These are phyloP conservation scores for Gossypium ekmanianum DNA, from an alignment of 345 rosid species.

Conservation along the genomic window DNA sequence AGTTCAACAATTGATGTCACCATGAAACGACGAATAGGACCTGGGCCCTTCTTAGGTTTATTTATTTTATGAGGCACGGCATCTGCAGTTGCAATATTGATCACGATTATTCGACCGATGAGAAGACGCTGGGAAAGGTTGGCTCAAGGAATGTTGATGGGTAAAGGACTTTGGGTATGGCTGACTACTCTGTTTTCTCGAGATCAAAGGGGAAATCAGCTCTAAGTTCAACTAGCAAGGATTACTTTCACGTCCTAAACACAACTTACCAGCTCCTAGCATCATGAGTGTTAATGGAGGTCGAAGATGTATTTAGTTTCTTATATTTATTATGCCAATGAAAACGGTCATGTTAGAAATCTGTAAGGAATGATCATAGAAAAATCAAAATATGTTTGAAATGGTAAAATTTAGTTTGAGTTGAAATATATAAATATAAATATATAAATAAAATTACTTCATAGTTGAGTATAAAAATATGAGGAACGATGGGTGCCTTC, in stretches of 20 bases:
- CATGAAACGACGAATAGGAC: conserved; percentile 8
- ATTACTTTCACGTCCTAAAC: not conserved
- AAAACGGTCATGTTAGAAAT: too few species aligned
- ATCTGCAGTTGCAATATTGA: conserved; percentile 10
- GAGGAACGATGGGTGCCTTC: too few species aligned
- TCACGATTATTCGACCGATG: not conserved
- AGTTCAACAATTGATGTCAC: not conserved
- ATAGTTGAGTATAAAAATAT: too few species aligned
- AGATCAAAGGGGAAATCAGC: conserved; percentile 1
- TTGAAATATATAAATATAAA: too few species aligned
- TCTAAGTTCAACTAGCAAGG: not conserved
- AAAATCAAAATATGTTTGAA: too few species aligned
- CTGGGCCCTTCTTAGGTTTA: conserved; percentile 12
- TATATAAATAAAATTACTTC: too few species aligned
- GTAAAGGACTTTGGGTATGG: conserved; percentile 18
- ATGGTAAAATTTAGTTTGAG: too few species aligned
- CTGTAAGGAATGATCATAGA: too few species aligned
- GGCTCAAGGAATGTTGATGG: not conserved
- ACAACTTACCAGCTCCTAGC: not conserved
- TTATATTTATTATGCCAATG: too few species aligned
- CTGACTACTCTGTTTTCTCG: not conserved
- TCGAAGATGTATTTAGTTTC: too few species aligned
- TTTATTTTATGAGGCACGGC: conserved; percentile 14
- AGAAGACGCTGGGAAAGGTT: not conserved
- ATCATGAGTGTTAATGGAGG: not conserved